Evolutionary conservation across 2,329 filamentous ascomycete species (phyloP).

Genomic region (Tolypocladium cylindrosporum): DNA sequence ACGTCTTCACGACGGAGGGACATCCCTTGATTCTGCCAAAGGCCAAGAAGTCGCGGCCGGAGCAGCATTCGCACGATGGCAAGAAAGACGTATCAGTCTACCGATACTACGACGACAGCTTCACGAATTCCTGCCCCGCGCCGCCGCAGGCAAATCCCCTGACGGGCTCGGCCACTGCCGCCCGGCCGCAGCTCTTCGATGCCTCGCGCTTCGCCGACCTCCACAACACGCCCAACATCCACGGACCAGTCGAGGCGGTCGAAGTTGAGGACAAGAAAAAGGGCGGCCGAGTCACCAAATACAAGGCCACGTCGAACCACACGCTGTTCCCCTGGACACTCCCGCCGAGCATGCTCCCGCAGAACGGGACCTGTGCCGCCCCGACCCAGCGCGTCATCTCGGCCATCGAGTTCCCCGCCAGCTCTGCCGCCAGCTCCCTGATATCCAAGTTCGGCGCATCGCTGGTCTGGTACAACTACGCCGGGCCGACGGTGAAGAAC

Average conservation of each 20-base stretch:
- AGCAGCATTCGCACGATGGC: constrained; percentile 4
- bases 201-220: constrained; percentile 77
- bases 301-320: constrained; percentile 58
- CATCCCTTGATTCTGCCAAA: constrained; percentile 80
- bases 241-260: constrained; percentile 31
- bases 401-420: constrained; percentile 50
- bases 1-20: constrained; percentile 92
- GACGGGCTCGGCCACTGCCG: constrained; percentile 68
- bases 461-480: constrained; percentile 22
- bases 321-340: constrained; percentile 92
- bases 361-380: constrained; percentile 65
- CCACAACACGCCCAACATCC: constrained; percentile 62
- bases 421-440: constrained; percentile 23
- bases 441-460: constrained; percentile 21
- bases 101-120: constrained; percentile 31
- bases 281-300: constrained; percentile 28
- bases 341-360: constrained; percentile 62
- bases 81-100: constrained; percentile 13
- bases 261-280: constrained; percentile 32
- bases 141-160: constrained; percentile 47
- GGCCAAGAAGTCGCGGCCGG: constrained; percentile 10
- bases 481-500: constrained; percentile 35
- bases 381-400: constrained; percentile 64
- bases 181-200: constrained; percentile 75
- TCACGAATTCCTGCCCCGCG: constrained; percentile 55